Percentiles rank a stretch among this genome's conserved stretches.
phyloP scores from a whole-genome alignment of 257 asterid genomes.

The Solanum corneliomulleri region DNA sequence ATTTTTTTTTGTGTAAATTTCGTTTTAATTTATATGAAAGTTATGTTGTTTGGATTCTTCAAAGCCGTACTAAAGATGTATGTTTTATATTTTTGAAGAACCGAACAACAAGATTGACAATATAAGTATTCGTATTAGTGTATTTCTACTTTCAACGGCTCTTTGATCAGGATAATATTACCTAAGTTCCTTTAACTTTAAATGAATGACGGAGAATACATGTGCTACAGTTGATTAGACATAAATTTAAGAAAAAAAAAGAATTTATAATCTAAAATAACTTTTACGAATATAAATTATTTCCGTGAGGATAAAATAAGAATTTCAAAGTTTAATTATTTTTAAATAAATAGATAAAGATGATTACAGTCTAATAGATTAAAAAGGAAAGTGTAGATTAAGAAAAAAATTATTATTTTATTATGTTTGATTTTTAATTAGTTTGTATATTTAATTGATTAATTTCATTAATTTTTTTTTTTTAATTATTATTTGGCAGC shows the following conservation, averaged over 20 bases:
- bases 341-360: not conserved
- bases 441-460: not conserved
- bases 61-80: not conserved
- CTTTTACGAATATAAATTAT: not conserved
- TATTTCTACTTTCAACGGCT: not conserved
- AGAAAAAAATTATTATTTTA: not conserved
- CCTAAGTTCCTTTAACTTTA: not conserved
- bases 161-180: not conserved
- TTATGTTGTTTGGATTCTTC: not conserved
- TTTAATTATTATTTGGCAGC: conserved; percentile 18
- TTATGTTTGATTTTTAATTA: not conserved
- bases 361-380: not conserved
- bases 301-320: not conserved
- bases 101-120: accelerated
- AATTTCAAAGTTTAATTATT: not conserved
- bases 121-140: not conserved
- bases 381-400: not conserved
- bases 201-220: not conserved
- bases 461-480: not conserved
- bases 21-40: not conserved
- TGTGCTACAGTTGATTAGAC: not conserved
- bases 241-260: not conserved
- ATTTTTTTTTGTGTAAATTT: not conserved
- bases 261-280: not conserved
- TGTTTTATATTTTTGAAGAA: not conserved